Conservation (phyloP, 2,329 filamentous ascomycete genomes). For the Tolypocladium ophioglossoides region DNA sequence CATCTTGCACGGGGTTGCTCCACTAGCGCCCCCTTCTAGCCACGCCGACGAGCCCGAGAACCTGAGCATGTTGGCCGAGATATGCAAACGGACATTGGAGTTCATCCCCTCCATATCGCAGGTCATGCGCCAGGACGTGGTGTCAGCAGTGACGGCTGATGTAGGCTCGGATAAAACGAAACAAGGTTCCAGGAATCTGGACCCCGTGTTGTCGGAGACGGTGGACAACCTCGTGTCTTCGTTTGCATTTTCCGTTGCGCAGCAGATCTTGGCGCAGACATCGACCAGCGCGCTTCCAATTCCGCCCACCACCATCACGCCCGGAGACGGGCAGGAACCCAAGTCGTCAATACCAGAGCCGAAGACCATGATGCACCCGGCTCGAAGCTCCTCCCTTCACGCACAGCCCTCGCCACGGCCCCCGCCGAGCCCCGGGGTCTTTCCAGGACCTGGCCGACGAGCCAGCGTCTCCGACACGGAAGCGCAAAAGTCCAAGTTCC, state of each 20-base stretch:
- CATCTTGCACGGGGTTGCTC: slow-evolving; percentile 45
- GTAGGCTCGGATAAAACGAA: slow-evolving; percentile 24
- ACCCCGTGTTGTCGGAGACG: slow-evolving; percentile 36
- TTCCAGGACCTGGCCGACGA: slow-evolving; percentile 36
- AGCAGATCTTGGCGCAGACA: slow-evolving; percentile 69
- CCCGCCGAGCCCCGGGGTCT: slow-evolving; percentile 39
- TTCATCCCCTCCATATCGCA: slow-evolving; percentile 76
- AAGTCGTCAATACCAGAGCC: slow-evolving; percentile 55
- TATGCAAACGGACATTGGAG: slow-evolving; percentile 70
- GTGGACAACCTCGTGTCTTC: slow-evolving; percentile 68
- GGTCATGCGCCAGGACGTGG: slow-evolving; percentile 69
- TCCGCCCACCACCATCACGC: slow-evolving; percentile 44
- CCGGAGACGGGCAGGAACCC: slow-evolving; percentile 40
- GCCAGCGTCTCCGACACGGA: slow-evolving; percentile 28
- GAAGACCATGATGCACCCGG: slow-evolving; percentile 61
- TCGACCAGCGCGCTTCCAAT: slow-evolving; percentile 58
- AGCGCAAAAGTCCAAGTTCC: slow-evolving; percentile 32
- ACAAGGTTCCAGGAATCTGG: slow-evolving; percentile 10
- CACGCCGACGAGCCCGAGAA: slow-evolving; percentile 58
- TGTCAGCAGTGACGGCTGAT: slow-evolving; percentile 43
- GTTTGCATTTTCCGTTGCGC: slow-evolving; percentile 66
- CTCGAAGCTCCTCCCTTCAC: slow-evolving; percentile 50
- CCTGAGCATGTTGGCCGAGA: slow-evolving; percentile 69
- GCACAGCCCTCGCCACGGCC: slow-evolving; percentile 26
- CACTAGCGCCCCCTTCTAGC: slow-evolving; percentile 35